Evolutionary conservation across 106 monocot species (phyloP), one percentile per base, ranked within the genome.

Genomic region (Dendrobium huoshanense): DNA sequence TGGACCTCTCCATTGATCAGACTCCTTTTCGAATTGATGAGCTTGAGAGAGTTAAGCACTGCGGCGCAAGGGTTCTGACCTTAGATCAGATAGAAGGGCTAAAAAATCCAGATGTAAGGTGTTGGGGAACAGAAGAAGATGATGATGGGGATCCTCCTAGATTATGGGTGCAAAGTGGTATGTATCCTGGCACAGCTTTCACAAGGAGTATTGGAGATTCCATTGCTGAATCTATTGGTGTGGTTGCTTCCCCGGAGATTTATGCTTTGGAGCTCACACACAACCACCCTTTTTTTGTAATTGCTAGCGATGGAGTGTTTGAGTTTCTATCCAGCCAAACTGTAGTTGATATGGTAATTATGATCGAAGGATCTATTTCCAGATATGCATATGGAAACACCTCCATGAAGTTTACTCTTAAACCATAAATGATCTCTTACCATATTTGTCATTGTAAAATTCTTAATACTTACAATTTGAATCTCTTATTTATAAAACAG

Each of bases 261-360:
- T 89, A 89, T 77, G 85, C 88, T 77, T 44, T 98, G 68, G 89
- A 98, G 55, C 87, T 98, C 58, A 94, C 86, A 65, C 80, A 81
- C 20, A 81, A 89, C 75, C 89, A 98, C 80, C 89, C 86, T 17
- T 98, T 98, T 79, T 95, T 98, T 84, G 92, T 98, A 41, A 77
- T 98, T 79, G 98, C 98, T 65, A 98, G 98, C 80, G 98, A 98
- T 89, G 98, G 98, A 49, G 98, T 98, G 18, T 98, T 98, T 78
- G 98, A 98, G 82, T 98, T 98, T 82, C 87, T 98, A 16, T 89
- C 98, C 27, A 98, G 98, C 84, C 92, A 98, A 85, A 72, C 92
- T 73, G 98, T 95, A 22, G 89, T 98, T 56, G 92, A 95, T 70
- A 98, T 98, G 94, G 98, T 98, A 88, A 56, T 65, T 65, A 65